Evolutionary conservation across 345 rosid species (phyloP), one percentile per base, ranked within the genome.

Genomic region (Lagerstroemia speciosa): DNA sequence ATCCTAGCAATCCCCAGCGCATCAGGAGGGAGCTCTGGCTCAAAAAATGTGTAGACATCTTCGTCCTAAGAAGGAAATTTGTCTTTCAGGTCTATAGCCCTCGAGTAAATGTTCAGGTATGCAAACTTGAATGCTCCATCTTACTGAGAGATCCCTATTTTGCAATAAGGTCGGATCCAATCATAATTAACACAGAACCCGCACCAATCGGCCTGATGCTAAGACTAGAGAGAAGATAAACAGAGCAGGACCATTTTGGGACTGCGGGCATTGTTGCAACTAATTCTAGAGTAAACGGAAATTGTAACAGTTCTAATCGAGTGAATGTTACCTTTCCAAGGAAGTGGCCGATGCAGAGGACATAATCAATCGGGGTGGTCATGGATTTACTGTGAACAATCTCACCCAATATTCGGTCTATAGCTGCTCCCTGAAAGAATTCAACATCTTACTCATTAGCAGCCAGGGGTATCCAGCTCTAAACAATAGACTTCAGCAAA

Each of bases 391-490:
- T 90, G 74, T 95, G 99, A 72, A 95, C 97, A 69, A 92, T 92
- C 82, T 92, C 99, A 64, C 94, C 99, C 68, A 95, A 74, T 71
- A 95, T 95, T 22, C 99, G 88, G 80, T 92, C 99, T 19, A 95
- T 95, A 30, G 98, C 98, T 58, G 99, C 94, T 66, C 99, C 99
- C 97, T 93, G 82, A 50, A 38, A 64, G 62, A 67, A 63, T 58
- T 37, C 64, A 45, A 76, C 52, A 58, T 55, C 43, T 69, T 6
- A 40, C 9, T 62, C 62, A 41, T 68, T 29, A 50, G 62, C n/a
- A 26, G 9, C 67, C 20, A 72, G 50, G 50, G 72, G 14, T 46
- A 43, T 65, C 43, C 29, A 24, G 60, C 60, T n/a, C 30, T 53
- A 53, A 53, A n/a, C 60, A 24, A 3, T 53, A n/a, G 60, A 53